Base-by-base conservation (phyloP, 2,329 filamentous ascomycete species). In the Trematosphaeria pertusa region DNA sequence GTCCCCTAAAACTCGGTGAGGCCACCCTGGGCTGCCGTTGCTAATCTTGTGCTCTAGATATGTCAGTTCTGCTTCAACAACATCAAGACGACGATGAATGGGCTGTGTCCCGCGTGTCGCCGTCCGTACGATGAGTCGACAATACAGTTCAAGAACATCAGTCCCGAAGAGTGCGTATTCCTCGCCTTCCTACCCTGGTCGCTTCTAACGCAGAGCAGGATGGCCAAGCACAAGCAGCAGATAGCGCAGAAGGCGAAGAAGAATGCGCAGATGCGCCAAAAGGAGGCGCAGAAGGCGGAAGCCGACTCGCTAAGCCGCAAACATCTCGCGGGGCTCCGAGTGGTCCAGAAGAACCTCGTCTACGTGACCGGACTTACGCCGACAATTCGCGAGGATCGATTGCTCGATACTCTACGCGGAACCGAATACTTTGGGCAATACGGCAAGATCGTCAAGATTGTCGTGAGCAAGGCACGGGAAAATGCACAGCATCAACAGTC, bases 61-160 rank as follows among this genome's bases (percentile, higher is more conserved):
- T 99, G 94, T 75, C 95, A 99, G 79, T 99, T 99, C 76, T 99
- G 94, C 77, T 99, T 93, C 79, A 97, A 99, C 76, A 99, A 97
- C 72, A 95, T 99, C 72, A 96, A 95, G 76, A 96, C 89, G 63
- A 97, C 97, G 64, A 91, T 96, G 83, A 97, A 97, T 70, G 92
- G 93, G 26, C 82, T 97, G 47, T 99, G 94, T 73, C 94, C 94
- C n/a, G 96, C 96, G 59, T 99, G 94, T 72, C 86, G 94, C 74
- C 84, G 94, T 71, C 88, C 91, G 5, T 99, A 99, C 73, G 91
- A 97, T 72, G 95, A 99, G 61, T 93, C 93, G 71, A 95, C 91
- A 21, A 97, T 99, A 70, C 86, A 97, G 74, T 99, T 91, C 83
- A 96, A 96, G 75, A 88, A 94, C 46, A 90, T 96, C 49, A 96